Percentiles rank a stretch among this genome's conserved stretches.
Evolutionary conservation across 148 eudicot genomes (phyloP).

Genomic region (Camellia japonica): DNA sequence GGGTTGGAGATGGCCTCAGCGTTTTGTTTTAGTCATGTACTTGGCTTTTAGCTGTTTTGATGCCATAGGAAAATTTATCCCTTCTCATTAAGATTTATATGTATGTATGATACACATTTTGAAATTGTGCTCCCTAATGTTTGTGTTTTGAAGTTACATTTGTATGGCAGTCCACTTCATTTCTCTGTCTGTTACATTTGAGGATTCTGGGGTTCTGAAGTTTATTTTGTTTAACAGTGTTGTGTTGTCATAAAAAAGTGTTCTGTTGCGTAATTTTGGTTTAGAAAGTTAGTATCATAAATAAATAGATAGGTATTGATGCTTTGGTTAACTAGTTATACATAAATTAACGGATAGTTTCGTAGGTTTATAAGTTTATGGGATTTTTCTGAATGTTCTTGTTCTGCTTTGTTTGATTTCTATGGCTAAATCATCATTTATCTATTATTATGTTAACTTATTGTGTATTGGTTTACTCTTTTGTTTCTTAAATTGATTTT

Average conservation of each 20-base stretch:
- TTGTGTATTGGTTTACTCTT: too few species aligned
- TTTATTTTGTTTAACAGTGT: neutral
- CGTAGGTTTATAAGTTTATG: neutral
- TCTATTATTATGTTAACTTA: too few species aligned
- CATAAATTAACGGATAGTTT: neutral
- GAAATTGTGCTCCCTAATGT: too few species aligned
- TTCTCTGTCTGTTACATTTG: too few species aligned
- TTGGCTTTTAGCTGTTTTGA: conserved; percentile 7
- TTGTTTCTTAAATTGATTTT: too few species aligned
- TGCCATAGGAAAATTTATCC: neutral
- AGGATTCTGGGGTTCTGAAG: neutral
- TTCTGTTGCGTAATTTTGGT: neutral
- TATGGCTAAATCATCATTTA: too few species aligned
- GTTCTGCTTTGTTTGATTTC: neutral
- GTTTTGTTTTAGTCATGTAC: too few species aligned
- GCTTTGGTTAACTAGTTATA: neutral
- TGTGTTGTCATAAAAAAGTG: neutral
- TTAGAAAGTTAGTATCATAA: neutral
- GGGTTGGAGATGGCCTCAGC: too few species aligned
- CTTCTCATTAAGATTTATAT: neutral
- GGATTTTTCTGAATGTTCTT: neutral
- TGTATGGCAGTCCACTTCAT: too few species aligned
- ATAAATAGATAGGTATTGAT: neutral
- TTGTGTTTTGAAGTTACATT: too few species aligned
- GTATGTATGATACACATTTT: too few species aligned